Base-by-base conservation (phyloP, 1,139 yeast species). In the Lodderomyces orthopsilosis region DNA sequence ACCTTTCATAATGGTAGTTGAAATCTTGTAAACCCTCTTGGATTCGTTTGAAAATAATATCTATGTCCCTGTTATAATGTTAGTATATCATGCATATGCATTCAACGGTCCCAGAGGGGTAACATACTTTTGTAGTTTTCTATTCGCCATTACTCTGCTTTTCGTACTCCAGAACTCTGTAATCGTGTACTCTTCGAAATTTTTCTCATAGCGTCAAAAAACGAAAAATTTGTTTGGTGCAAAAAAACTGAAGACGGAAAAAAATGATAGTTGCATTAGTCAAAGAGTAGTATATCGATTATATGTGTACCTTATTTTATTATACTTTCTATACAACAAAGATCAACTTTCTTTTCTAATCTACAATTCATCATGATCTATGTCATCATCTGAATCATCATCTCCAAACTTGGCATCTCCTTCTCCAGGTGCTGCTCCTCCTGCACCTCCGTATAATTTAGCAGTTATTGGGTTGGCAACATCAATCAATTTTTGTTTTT, bases 391-490 rank as follows among this genome's bases (percentile, higher is more conserved):
- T 22, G 75, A 68, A 53, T 79, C 88, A 46, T 76, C 83, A 41
- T 76, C 83, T 51, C 75, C 76, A 45, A 67, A 69, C 57, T 68
- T 61, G 46, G 74, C 72, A 36, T 36, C 50, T 24, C 42, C 46
- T 4, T 40, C 37, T 26, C 24, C 24, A 12, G 44, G 43, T 46
- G 67, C 80, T 42, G 60, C 75, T 36, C 59, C 66, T 41, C 64
- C 77, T 45, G 70, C 80, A 43, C 80, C 81, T 48, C 83, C 90
- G 68, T 91, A 93, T 54, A 93, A 74, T 75, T 93, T 93, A 56
- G 94, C 79, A 43, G 96, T 89, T 61, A 93, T 90, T 65, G 98
- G 98, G 69, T 83, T 84, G 41, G 96, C 96, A 61, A 85, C 74
- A 56, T 85, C 79, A 51, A 86, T 80, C 65, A 93, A 80, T 62